Percentiles rank a stretch among this genome's conserved stretches.
Evolutionary conservation across 768 basidiomycete species (phyloP).

Genomic region (Amanita rimosa): DNA sequence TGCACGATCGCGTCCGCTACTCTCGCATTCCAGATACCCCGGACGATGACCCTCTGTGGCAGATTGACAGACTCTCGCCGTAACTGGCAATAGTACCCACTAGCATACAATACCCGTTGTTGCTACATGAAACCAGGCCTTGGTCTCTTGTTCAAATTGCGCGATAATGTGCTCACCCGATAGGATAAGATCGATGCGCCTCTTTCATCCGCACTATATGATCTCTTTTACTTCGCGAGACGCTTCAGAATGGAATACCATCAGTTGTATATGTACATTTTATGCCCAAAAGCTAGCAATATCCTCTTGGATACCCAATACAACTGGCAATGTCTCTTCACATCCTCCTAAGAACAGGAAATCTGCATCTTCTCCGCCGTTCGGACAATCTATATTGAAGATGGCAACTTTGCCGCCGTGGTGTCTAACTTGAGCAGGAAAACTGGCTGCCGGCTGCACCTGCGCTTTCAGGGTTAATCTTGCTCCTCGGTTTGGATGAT

Average conservation of each 20-base stretch:
- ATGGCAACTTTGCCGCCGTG: constrained; percentile 29
- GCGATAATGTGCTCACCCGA: no score
- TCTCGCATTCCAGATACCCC: constrained; percentile 36
- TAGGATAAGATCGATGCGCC: no score
- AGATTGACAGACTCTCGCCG: constrained; percentile 69
- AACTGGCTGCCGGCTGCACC: constrained; percentile 34
- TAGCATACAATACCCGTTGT: constrained; percentile 7
- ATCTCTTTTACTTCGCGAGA: no score
- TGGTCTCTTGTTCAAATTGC: no score
- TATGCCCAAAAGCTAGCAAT: not conserved
- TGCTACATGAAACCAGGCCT: constrained; percentile 27
- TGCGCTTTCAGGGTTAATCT: constrained; percentile 8
- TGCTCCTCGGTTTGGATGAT: not conserved
- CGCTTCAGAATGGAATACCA: no score
- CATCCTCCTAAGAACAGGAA: constrained; percentile 42
- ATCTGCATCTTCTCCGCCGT: constrained; percentile 30
- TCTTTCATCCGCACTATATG: no score
- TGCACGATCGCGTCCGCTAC: constrained; percentile 86
- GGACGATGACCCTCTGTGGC: constrained; percentile 53
- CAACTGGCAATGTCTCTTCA: constrained; percentile 31
- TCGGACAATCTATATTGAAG: constrained; percentile 24
- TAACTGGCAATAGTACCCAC: constrained; percentile 20
- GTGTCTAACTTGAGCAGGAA: constrained; percentile 20
- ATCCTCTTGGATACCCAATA: constrained; percentile 18
- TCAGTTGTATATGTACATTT: no score